Base-by-base conservation (phyloP, 345 rosid species). In the Linum tenue region DNA sequence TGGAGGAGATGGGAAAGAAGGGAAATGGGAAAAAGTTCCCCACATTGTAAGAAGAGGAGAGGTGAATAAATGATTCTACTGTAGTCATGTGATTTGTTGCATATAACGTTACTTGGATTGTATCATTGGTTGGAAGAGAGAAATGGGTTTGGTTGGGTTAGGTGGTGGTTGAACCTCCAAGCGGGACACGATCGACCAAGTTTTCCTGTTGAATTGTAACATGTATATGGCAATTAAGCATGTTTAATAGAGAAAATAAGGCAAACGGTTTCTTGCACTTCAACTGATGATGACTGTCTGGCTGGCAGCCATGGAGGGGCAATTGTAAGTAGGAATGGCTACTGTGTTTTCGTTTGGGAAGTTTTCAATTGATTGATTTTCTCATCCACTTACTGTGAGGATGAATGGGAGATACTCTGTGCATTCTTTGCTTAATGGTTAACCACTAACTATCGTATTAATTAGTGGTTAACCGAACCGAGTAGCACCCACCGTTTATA, bases 131-230 rank as follows among this genome's bases (percentile, higher is more conserved):
- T 74, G 77, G 67, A 72, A 79, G 77, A 80, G 77, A 76, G 60
- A 60, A 22, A 37, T 76, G 80, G 73, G 65, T 84, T 76, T 84
- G 60, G 37, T 77, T 79, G 74, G 64, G 85, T 76, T 85, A 62
- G 85, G 84, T 84, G 85, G 96, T 82, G 15, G 98, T 89, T 91
- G 96, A 87, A 85, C 81, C 60, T 81, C 78, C 67, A 37, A 71
- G 41, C 1, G 60, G 37, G 10, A 57, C 53, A 48, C 12, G 14
- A 48, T 15, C 14, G 14, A 48, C 1, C 3, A 0, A 6, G 3
- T 48, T 48, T 12, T 15, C 53, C 11, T 9, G 3, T 2, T 48
- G 51, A 8, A 9, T 48, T 11, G 9, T 43, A 43, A 43, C 50
- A 5, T 43, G 50, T 43, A 2, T 1, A 4, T 43, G 14, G 7